These are phyloP conservation scores for Taphrina sp. DNA, from an alignment of 1,139 yeast genomes.

Conservation along the genomic window DNA sequence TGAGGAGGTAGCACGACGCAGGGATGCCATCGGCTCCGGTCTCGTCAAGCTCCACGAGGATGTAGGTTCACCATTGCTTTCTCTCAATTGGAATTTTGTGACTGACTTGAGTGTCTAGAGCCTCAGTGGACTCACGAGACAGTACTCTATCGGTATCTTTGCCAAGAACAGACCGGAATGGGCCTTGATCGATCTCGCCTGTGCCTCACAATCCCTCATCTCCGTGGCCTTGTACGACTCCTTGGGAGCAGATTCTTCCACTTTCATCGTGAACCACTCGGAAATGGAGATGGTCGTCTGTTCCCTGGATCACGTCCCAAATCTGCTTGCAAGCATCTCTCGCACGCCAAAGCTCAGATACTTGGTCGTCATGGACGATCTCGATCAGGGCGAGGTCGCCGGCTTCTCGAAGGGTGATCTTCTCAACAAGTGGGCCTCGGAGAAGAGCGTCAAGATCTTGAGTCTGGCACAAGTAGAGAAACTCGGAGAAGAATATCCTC, in stretches of 20 bases:
- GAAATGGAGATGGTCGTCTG: conserved; percentile 58
- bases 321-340: conserved; percentile 48
- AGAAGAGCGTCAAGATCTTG: conserved; percentile 47
- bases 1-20: conserved; percentile 48
- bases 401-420: conserved; percentile 41
- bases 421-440: conserved; percentile 44
- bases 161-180: conserved; percentile 61
- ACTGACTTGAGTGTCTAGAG: conserved; percentile 32
- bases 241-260: conserved; percentile 59
- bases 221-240: conserved; percentile 67
- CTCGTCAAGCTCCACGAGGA: conserved; percentile 47
- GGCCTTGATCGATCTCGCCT: conserved; percentile 61
- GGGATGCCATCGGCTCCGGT: conserved; percentile 63
- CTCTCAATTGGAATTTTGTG: conserved; percentile 37
- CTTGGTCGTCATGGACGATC: conserved; percentile 54
- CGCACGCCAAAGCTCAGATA: conserved; percentile 48
- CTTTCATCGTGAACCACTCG: conserved; percentile 57
- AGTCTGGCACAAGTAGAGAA: conserved; percentile 50
- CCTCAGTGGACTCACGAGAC: conserved; percentile 37
- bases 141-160: conserved; percentile 56
- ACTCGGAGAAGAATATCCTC: conserved; percentile 54
- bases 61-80: conserved; percentile 30
- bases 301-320: conserved; percentile 52
- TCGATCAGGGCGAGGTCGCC: conserved; percentile 38
- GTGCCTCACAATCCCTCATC: conserved; percentile 53